Percentiles rank a stretch among this genome's conserved stretches.
These are phyloP conservation scores for Metschnikowia bowlesiae DNA, from an alignment of 805 yeast species.

Conservation along the genomic window DNA sequence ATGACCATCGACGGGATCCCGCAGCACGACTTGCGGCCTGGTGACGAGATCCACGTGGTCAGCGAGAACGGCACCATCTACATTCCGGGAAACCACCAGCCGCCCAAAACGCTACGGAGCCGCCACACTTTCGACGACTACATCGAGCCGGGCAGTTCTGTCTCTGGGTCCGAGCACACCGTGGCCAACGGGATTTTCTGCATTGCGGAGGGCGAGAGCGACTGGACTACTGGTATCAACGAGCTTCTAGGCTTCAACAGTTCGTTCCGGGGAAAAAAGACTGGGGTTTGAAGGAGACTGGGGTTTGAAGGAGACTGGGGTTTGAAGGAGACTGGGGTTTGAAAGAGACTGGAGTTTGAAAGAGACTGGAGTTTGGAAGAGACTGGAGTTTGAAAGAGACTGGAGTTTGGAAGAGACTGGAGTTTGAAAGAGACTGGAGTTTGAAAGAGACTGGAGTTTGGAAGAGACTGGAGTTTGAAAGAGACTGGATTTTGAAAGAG, in stretches of 20 bases:
- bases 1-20: slow-evolving; percentile 82
- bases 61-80: slow-evolving; percentile 61
- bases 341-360: neutral
- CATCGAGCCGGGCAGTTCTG: slow-evolving; percentile 18
- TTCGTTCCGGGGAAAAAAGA: slow-evolving; percentile 51
- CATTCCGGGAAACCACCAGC: slow-evolving; percentile 47
- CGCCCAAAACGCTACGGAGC: slow-evolving; percentile 21
- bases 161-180: slow-evolving; percentile 2
- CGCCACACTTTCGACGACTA: slow-evolving; percentile 18
- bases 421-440: too few species aligned
- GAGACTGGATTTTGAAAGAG: neutral
- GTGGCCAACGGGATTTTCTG: slow-evolving; percentile 71
- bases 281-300: neutral
- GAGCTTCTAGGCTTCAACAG: slow-evolving; percentile 86
- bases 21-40: slow-evolving; percentile 60
- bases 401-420: neutral
- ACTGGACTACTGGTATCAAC: slow-evolving; percentile 90
- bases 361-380: neutral
- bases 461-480: neutral
- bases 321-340: slow-evolving; percentile 1
- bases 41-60: slow-evolving; percentile 74
- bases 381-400: too few species aligned
- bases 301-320: too few species aligned
- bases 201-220: slow-evolving; percentile 74
- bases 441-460: slow-evolving; percentile 1